A percentile compares a stretch with the other conserved stretches of the same genome.
phyloP scores from a whole-genome alignment of 306 rosid species.

The Corylus heterophylla region DNA sequence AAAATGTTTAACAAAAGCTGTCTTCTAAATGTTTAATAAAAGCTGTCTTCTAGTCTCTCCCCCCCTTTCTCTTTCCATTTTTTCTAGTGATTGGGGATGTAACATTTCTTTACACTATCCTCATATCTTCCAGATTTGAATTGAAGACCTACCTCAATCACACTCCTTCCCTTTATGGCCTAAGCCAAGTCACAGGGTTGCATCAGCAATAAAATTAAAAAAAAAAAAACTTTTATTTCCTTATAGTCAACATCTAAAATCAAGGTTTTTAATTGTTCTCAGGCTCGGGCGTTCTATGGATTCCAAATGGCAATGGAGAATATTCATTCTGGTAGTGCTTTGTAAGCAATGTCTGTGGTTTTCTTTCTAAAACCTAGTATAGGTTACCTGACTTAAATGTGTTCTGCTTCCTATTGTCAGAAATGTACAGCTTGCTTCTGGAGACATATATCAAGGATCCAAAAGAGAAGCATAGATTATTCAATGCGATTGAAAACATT shows the following conservation, averaged over 20 bases:
- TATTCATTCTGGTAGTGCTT: constrained; percentile 78
- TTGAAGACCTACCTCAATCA: constrained; percentile 2
- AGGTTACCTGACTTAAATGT: constrained; percentile 27
- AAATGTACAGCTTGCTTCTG: constrained; percentile 91
- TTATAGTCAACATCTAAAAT: constrained; percentile 30
- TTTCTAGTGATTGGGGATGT: constrained; percentile 1
- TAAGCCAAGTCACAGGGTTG: neutral
- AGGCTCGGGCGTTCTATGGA: constrained; percentile 95
- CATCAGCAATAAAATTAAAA: neutral
- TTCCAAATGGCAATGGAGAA: constrained; percentile 96
- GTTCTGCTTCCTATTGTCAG: constrained; percentile 46
- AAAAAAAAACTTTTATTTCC: neutral
- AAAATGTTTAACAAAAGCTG: neutral
- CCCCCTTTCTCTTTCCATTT: neutral
- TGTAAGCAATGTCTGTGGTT: constrained; percentile 9
- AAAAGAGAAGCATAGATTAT: constrained; percentile 74
- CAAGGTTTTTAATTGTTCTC: constrained; percentile 21
- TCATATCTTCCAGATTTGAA: neutral
- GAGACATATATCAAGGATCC: constrained; percentile 90
- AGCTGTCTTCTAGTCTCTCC: neutral
- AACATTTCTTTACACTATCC: neutral
- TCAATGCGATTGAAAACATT: constrained; percentile 80
- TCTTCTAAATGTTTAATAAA: neutral
- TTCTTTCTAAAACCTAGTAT: constrained; percentile 19
- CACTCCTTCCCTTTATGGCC: neutral